Percentiles rank a stretch among this genome's conserved stretches.
phyloP scores from a whole-genome alignment of 306 rosid species.

The Prunus mira region DNA sequence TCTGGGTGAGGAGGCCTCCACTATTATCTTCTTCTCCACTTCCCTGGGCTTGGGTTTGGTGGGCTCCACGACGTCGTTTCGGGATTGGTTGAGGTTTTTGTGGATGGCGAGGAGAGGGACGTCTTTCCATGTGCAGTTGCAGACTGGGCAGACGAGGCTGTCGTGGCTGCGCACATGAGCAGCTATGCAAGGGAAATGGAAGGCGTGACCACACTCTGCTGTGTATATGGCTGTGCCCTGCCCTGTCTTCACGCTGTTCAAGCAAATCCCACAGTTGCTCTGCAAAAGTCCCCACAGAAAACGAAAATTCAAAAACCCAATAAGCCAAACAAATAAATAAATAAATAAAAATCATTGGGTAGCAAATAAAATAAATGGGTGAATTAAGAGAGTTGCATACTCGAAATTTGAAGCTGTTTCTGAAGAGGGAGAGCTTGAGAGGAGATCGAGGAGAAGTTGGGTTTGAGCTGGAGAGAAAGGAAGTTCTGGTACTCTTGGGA shows the following conservation, averaged over 20 bases:
- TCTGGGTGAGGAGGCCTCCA: constrained; percentile 20
- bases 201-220: constrained; percentile 88
- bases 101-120: constrained; percentile 75
- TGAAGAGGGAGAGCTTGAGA: constrained; percentile 81
- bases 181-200: constrained; percentile 91
- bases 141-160: constrained; percentile 78
- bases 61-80: background rate
- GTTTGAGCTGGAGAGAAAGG: constrained; percentile 38
- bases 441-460: constrained; percentile 92
- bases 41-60: constrained; percentile 13
- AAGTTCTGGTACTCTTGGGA: background rate
- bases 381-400: constrained; percentile 22
- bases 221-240: constrained; percentile 98
- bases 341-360: background rate
- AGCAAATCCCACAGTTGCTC: constrained; percentile 95
- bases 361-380: background rate
- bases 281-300: constrained; percentile 21
- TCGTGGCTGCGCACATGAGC: constrained; percentile 62
- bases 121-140: constrained; percentile 81
- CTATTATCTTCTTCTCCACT: constrained; percentile 10
- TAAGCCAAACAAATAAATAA: background rate
- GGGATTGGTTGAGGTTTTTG: constrained; percentile 31
- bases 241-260: constrained; percentile 86
- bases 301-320: background rate
- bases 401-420: constrained; percentile 91